Percentiles rank a stretch among this genome's conserved stretches.
phyloP scores from a whole-genome alignment of 345 rosid species.

The Salix udensis region DNA sequence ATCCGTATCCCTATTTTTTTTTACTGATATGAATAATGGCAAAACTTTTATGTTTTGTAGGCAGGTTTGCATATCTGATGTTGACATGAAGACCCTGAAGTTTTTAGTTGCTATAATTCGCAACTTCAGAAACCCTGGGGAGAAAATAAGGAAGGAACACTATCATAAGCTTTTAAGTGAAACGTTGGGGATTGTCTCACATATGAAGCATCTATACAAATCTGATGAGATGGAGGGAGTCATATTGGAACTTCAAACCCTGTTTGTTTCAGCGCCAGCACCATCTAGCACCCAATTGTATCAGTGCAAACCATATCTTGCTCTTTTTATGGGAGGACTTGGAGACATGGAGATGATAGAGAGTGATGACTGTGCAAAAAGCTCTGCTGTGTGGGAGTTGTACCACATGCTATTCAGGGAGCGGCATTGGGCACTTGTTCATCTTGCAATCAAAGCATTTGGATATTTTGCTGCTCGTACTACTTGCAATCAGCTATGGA shows the following conservation, averaged over 20 bases:
- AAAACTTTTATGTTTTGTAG: constrained; percentile 40
- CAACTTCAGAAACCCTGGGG: constrained; percentile 36
- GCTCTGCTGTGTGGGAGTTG: constrained; percentile 66
- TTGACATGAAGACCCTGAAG: constrained; percentile 58
- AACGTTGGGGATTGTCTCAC: constrained; percentile 48
- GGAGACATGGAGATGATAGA: constrained; percentile 57
- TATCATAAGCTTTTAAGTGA: constrained; percentile 50
- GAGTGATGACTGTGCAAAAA: constrained; percentile 55
- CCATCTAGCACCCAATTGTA: constrained; percentile 36
- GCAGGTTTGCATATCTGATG: constrained; percentile 48
- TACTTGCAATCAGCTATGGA: constrained; percentile 76
- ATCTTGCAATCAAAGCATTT: constrained; percentile 67
- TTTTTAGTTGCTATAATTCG: constrained; percentile 42
- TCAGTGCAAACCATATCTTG: constrained; percentile 59
- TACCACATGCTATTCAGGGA: constrained; percentile 73
- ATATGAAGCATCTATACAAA: constrained; percentile 46
- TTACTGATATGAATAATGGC: constrained; percentile 11
- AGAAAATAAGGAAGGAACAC: constrained; percentile 25
- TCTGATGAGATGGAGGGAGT: constrained; percentile 58
- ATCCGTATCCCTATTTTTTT: not conserved
- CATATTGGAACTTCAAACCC: constrained; percentile 58
- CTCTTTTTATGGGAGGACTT: constrained; percentile 70
- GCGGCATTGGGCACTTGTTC: constrained; percentile 74
- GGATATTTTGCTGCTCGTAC: constrained; percentile 85
- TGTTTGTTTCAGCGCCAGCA: constrained; percentile 45